These are phyloP conservation scores for Xylariaceae sp. DNA, from an alignment of 2,329 filamentous ascomycete genomes.

Conservation along the genomic window DNA sequence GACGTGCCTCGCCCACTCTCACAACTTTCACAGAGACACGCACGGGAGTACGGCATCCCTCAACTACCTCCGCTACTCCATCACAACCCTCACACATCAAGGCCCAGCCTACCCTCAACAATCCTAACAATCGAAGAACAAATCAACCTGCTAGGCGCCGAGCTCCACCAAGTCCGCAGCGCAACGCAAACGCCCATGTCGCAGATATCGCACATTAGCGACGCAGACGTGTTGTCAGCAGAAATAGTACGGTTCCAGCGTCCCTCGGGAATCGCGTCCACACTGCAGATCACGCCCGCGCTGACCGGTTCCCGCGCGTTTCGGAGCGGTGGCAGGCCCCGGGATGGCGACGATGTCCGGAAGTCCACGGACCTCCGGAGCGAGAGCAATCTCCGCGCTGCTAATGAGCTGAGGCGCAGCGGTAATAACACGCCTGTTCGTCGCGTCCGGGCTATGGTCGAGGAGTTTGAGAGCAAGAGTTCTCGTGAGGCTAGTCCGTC, in stretches of 20 bases:
- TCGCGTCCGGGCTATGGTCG: slow-evolving; percentile 52
- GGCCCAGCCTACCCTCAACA: background rate
- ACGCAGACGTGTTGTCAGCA: slow-evolving; percentile 36
- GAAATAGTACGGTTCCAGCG: slow-evolving; percentile 41
- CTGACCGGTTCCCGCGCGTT: slow-evolving; percentile 29
- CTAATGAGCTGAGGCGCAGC: background rate
- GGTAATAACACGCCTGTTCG: slow-evolving; percentile 37
- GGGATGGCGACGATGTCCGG: background rate
- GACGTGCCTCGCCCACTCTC: background rate
- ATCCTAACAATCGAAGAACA: slow-evolving; percentile 13
- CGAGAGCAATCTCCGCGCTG: slow-evolving; percentile 17
- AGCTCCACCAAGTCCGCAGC: slow-evolving; percentile 17
- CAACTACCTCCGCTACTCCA: slow-evolving; percentile 5
- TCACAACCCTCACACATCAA: background rate
- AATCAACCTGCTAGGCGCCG: slow-evolving; percentile 11
- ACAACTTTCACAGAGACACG: background rate
- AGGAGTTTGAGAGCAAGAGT: slow-evolving; percentile 49
- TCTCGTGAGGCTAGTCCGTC: slow-evolving; percentile 41
- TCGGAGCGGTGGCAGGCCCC: background rate
- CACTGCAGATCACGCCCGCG: slow-evolving; percentile 16
- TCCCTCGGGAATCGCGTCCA: slow-evolving; percentile 11
- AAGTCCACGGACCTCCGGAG: slow-evolving; percentile 13
- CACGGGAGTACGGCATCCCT: background rate
- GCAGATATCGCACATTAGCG: slow-evolving; percentile 34
- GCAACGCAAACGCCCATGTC: slow-evolving; percentile 17